phyloP scores from a whole-genome alignment of 2,329 filamentous ascomycete genomes.

The Exophiala sp. region DNA sequence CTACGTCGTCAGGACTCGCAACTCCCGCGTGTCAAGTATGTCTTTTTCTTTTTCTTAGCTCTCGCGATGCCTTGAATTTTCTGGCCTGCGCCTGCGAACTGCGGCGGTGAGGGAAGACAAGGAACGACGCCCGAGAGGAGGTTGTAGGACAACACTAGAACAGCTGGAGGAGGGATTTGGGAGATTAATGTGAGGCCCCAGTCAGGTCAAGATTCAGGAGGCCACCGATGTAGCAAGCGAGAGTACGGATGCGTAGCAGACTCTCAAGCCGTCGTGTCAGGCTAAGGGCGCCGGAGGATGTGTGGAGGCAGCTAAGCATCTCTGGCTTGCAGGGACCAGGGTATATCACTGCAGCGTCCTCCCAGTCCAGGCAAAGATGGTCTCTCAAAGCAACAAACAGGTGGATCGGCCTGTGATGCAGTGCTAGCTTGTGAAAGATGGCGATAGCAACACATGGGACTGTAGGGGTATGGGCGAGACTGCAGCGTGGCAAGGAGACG shows the following conservation, averaged over 20 bases:
- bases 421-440: not conserved
- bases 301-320: constrained; percentile 12
- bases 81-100: not conserved
- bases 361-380: constrained; percentile 1
- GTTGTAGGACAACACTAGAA: constrained; percentile 8
- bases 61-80: not conserved
- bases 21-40: not conserved
- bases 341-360: not conserved
- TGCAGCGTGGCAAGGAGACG: no score
- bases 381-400: not conserved
- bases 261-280: constrained; percentile 10
- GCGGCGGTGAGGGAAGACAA: not conserved
- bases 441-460: not conserved
- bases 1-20: not conserved
- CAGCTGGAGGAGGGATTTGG: not conserved
- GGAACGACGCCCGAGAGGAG: constrained; percentile 5
- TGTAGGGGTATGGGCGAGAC: no score
- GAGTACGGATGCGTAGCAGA: constrained; percentile 16
- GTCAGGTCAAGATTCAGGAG: constrained; percentile 17
- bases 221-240: constrained; percentile 19
- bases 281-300: constrained; percentile 13
- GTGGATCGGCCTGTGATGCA: not conserved
- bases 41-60: not conserved
- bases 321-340: constrained; percentile 17
- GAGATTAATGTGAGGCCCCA: constrained; percentile 10